A percentile compares a stretch with the other conserved stretches of the same genome.
Evolutionary conservation across 2,329 filamentous ascomycete species (phyloP).

Genomic region (Pleochaeta shiraiana): DNA sequence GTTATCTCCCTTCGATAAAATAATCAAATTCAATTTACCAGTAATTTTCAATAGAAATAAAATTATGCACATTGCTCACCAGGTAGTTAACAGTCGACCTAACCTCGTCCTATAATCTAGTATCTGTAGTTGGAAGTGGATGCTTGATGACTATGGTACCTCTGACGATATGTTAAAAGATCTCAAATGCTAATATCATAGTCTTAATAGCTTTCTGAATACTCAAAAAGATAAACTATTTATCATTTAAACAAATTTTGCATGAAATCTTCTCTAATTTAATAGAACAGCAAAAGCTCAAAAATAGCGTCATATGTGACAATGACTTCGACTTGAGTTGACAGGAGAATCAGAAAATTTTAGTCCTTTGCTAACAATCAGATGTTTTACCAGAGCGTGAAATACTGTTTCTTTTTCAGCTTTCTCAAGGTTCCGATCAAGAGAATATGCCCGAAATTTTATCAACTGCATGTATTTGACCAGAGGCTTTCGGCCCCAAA

Average conservation of each 20-base stretch:
- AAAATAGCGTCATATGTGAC: not conserved
- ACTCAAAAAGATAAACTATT: too few species aligned
- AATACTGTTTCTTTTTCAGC: not conserved
- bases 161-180: too few species aligned
- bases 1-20: too few species aligned
- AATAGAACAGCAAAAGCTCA: not conserved
- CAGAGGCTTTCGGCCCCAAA: not conserved
- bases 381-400: not conserved
- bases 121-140: too few species aligned
- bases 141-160: too few species aligned
- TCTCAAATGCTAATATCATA: too few species aligned
- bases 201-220: too few species aligned
- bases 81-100: too few species aligned
- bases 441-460: not conserved
- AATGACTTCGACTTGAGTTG: not conserved
- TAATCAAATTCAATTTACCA: too few species aligned
- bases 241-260: not conserved
- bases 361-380: not conserved
- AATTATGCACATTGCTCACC: too few species aligned
- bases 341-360: not conserved
- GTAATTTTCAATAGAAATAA: too few species aligned
- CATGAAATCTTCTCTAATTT: not conserved
- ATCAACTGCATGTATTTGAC: not conserved
- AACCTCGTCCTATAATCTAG: too few species aligned
- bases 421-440: not conserved